Percentiles rank a stretch among this genome's conserved stretches.
These are phyloP conservation scores for Nemania sp. DNA, from an alignment of 2,329 filamentous ascomycete genomes.

Conservation along the genomic window DNA sequence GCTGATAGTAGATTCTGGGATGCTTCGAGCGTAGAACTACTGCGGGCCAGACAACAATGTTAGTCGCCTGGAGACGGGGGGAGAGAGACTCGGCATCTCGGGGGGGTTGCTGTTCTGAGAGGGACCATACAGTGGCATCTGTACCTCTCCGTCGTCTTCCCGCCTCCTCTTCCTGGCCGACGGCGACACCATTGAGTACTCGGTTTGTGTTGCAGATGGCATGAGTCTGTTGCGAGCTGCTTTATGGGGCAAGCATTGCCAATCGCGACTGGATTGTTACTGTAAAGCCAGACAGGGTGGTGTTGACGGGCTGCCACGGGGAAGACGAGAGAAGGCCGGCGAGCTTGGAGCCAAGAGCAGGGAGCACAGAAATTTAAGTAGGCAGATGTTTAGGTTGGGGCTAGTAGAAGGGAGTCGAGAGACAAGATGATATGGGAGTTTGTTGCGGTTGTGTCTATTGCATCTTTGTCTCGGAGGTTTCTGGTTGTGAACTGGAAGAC, in stretches of 20 bases:
- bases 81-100: background rate
- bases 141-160: constrained; percentile 39
- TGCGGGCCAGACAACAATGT: constrained; percentile 20
- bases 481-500: background rate
- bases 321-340: background rate
- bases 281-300: background rate
- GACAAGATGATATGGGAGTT: background rate
- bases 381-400: background rate
- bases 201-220: constrained; percentile 44
- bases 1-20: constrained; percentile 31
- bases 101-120: constrained; percentile 3
- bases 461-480: constrained; percentile 1
- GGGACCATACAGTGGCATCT: constrained; percentile 36
- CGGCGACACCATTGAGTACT: constrained; percentile 37
- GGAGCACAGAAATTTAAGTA: background rate
- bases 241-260: constrained; percentile 4
- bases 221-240: constrained; percentile 32
- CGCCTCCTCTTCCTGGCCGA: constrained; percentile 46
- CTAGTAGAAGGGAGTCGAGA: background rate
- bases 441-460: background rate
- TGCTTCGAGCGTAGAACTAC: constrained; percentile 28
- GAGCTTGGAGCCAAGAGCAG: background rate
- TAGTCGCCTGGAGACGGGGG: constrained; percentile 15
- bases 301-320: background rate
- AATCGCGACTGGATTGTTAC: background rate